A percentile compares a stretch with the other conserved stretches of the same genome.
phyloP scores from a whole-genome alignment of 805 yeast genomes.

The Lipomyces orientalis region DNA sequence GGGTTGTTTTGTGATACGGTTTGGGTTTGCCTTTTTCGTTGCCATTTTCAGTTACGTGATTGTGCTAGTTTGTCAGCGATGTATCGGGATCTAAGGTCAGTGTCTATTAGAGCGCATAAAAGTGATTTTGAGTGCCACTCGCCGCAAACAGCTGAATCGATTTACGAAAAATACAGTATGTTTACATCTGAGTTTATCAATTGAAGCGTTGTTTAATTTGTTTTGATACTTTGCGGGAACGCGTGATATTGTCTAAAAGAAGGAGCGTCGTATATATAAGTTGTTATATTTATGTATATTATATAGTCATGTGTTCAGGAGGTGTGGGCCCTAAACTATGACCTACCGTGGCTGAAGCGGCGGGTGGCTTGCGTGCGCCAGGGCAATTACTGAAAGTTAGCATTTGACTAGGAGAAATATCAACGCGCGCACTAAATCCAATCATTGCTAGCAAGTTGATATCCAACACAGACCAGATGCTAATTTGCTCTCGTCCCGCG shows the following conservation, averaged over 20 bases:
- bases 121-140: not conserved
- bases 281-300: too few species aligned
- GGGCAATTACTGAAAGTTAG: not conserved
- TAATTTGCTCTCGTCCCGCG: not conserved
- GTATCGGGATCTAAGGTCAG: not conserved
- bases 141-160: not conserved
- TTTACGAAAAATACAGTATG: not conserved
- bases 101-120: conserved; percentile 1
- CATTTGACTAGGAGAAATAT: not conserved
- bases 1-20: conserved; percentile 3
- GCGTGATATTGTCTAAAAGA: not conserved
- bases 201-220: not conserved
- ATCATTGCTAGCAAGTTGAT: not conserved
- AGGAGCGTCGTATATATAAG: not conserved
- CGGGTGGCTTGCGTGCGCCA: not conserved
- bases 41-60: not conserved
- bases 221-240: not conserved
- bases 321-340: not conserved
- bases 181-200: not conserved
- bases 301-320: too few species aligned
- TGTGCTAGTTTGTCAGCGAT: not conserved
- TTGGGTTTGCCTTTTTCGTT: not conserved
- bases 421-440: not conserved
- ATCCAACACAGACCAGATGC: not conserved
- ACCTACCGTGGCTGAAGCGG: not conserved